Base-by-base conservation (phyloP, 2,329 filamentous ascomycete genomes). In the Ascochyta clinopodiicola region DNA sequence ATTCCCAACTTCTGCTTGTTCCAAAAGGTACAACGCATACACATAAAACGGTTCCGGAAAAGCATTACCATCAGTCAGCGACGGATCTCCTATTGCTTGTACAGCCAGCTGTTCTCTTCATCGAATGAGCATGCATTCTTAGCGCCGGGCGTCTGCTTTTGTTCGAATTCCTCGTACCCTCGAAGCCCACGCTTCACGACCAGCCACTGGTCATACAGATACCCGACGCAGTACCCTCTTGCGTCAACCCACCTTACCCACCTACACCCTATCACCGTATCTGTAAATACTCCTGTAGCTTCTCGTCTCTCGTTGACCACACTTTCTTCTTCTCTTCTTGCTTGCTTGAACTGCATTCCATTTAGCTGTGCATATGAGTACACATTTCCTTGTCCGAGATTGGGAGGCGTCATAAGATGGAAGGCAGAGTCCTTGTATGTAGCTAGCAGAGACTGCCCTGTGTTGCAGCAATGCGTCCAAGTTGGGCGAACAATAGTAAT, bases 151-250 rank as follows among this genome's bases (percentile, higher is more conserved):
- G 66, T 62, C 57, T 60, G 50, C 59, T 58, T 60, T 56, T 43
- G 36, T 50, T 57, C 54, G 52, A 56, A 50, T 52, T 54, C 56
- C 43, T 57, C 37, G 43, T 52, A 29, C 56, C 44, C 54, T 31
- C 51, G 61, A 63, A 66, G 64, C 61, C 27, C 22, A 49, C 32
- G 60, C 63, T 68, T 67, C 62, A 62, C 60, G 58, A 64, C 68
- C 69, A 46, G 19, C 7, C 34, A 19, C 37, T 46, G 63, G 69
- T 74, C 69, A 64, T 72, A 73, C 71, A 65, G 64, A 74, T 74
- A 74, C 71, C 71, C 71, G 70, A 74, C 66, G 67, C 48, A 57
- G 47, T 52, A 51, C 54, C 48, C 27, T 29, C 48, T 57, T 51
- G 54, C 44, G 34, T 52, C 54, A 57, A 51, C 9, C 19, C 36